A percentile compares a stretch with the other conserved stretches of the same genome.
phyloP scores from a whole-genome alignment of 2,329 filamentous ascomycete genomes.

The Apiospora saccharicola region DNA sequence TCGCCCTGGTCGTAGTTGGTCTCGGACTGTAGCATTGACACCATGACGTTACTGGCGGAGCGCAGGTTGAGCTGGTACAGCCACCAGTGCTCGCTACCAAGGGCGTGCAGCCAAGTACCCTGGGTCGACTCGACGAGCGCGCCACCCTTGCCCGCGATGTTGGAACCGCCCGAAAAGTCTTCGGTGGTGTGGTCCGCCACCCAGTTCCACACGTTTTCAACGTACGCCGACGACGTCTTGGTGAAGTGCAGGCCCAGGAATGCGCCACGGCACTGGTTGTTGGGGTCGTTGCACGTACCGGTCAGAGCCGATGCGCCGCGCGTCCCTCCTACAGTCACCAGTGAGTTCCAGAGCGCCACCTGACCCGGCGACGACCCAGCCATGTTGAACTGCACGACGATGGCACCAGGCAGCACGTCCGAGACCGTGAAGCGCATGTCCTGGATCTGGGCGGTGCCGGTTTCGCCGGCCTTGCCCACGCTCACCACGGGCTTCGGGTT shows the following conservation, averaged over 20 bases:
- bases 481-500: conserved; percentile 64
- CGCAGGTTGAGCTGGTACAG: conserved; percentile 65
- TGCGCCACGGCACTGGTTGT: conserved; percentile 52
- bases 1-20: conserved; percentile 58
- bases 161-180: conserved; percentile 47
- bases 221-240: conserved; percentile 53
- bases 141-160: conserved; percentile 58
- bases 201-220: conserved; percentile 64
- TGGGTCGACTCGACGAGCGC: conserved; percentile 52
- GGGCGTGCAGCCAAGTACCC: conserved; percentile 60
- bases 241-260: conserved; percentile 58
- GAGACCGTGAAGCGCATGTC: conserved; percentile 71
- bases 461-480: conserved; percentile 64
- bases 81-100: conserved; percentile 63
- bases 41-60: conserved; percentile 56
- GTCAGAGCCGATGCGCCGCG: conserved; percentile 41
- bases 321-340: conserved; percentile 48
- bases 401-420: conserved; percentile 66
- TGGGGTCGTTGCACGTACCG: conserved; percentile 39
- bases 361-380: conserved; percentile 44
- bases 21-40: conserved; percentile 60
- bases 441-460: conserved; percentile 67
- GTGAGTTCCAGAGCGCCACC: conserved; percentile 45
- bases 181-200: conserved; percentile 58
- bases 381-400: conserved; percentile 60